These are phyloP conservation scores for Chaetomium tenue DNA, from an alignment of 495 filamentous ascomycete genomes.

Conservation along the genomic window DNA sequence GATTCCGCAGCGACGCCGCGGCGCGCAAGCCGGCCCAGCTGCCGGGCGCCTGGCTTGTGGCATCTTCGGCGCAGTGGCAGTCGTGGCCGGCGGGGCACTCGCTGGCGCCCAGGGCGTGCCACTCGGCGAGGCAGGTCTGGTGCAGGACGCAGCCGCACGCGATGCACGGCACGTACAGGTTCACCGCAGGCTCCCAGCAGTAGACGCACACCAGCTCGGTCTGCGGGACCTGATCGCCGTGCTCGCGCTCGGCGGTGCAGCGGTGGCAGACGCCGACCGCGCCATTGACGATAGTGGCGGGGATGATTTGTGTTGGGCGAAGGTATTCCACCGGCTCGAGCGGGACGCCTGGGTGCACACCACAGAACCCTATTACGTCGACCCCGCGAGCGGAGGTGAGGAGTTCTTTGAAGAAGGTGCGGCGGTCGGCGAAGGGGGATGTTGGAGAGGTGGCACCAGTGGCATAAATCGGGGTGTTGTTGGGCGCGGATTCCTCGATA, in stretches of 20 bases:
- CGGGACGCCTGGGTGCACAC: conserved; percentile 51
- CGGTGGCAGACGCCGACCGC: conserved; percentile 55
- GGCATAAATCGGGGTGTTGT: conserved; percentile 29
- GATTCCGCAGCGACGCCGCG: conserved; percentile 10
- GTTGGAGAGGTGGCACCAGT: conserved; percentile 44
- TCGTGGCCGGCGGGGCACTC: conserved; percentile 52
- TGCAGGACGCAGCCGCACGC: conserved; percentile 62
- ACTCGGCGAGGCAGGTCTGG: conserved; percentile 52
- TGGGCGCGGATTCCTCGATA: conserved; percentile 34
- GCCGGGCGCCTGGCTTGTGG: conserved; percentile 41
- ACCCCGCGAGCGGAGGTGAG: conserved; percentile 49
- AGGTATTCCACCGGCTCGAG: conserved; percentile 50
- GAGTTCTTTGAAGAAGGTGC: conserved; percentile 42
- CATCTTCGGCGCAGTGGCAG: conserved; percentile 47
- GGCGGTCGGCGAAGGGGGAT: conserved; percentile 45
- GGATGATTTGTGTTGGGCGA: conserved; percentile 15
- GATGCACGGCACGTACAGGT: conserved; percentile 58
- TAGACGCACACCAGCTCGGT: conserved; percentile 57
- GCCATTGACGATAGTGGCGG: not conserved
- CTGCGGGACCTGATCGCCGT: conserved; percentile 49
- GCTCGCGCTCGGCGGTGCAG: conserved; percentile 40
- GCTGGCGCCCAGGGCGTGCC: conserved; percentile 48
- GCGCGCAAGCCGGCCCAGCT: conserved; percentile 37
- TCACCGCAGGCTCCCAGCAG: conserved; percentile 57
- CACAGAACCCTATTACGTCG: conserved; percentile 60